A percentile compares a stretch with the other conserved stretches of the same genome.
Conservation (phyloP, 805 yeast genomes). For the Suhomyces sp. region DNA sequence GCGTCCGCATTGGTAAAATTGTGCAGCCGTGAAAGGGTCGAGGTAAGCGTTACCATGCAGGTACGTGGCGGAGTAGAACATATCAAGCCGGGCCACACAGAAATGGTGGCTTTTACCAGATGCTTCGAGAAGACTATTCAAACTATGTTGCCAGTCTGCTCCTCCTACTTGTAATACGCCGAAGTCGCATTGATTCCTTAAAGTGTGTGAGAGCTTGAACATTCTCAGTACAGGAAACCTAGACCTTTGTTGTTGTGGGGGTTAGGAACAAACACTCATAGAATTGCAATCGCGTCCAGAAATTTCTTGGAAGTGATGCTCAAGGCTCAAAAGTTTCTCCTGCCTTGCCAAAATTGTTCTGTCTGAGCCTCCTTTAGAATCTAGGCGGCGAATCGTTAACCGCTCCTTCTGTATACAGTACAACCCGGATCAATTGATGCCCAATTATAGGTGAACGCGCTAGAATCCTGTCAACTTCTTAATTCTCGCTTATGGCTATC, state of each 20-base stretch:
- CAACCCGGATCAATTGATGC: not conserved
- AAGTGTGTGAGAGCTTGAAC: not conserved
- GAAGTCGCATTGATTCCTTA: not conserved
- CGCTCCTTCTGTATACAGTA: not conserved
- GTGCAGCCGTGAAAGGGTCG: slow-evolving; percentile 1
- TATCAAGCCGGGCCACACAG: not conserved
- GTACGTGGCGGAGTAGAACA: slow-evolving; percentile 4
- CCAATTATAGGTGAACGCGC: not conserved
- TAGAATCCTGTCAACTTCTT: not conserved
- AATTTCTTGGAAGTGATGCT: not conserved
- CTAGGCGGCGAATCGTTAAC: not conserved
- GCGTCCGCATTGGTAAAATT: not conserved
- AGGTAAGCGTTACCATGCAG: not conserved
- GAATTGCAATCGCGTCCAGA: not conserved
- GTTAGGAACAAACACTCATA: not conserved
- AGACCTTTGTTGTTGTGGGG: not conserved
- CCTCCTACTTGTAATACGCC: not conserved
- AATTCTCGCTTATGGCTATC: not conserved
- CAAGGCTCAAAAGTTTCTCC: not conserved
- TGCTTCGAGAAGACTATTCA: not conserved
- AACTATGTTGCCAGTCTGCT: not conserved
- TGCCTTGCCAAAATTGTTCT: not conserved
- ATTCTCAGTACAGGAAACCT: not conserved
- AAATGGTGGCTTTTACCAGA: not conserved
- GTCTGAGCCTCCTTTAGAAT: not conserved